Percentiles rank a stretch among this genome's conserved stretches.
phyloP scores from a whole-genome alignment of 2,329 filamentous ascomycete species.

The Sporothrix inflata region DNA sequence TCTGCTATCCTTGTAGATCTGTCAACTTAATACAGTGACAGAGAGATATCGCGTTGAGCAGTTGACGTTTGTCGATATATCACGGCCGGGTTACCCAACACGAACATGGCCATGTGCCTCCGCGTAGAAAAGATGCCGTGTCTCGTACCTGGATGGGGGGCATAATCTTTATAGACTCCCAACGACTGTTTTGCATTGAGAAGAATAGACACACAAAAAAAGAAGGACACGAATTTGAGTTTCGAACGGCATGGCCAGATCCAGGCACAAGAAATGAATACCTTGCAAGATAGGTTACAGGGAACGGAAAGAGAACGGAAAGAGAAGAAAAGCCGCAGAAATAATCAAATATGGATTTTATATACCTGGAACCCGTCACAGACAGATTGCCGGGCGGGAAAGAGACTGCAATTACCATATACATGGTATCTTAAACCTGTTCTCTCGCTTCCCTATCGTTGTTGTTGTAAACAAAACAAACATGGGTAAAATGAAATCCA shows the following conservation, averaged over 20 bases:
- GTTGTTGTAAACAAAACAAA: constrained; percentile 1
- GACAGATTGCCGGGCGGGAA: constrained; percentile 20
- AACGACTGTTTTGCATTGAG: too few species aligned
- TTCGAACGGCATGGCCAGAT: neutral
- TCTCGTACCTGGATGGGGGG: neutral
- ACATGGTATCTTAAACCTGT: neutral
- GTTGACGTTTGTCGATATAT: neutral
- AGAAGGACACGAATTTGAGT: neutral
- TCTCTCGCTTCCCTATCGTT: neutral
- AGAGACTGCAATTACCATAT: neutral
- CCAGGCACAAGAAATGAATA: neutral
- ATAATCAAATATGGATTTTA: neutral
- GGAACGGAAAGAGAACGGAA: neutral
- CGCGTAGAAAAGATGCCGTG: neutral
- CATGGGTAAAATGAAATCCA: neutral
- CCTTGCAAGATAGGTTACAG: neutral
- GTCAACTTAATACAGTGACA: neutral
- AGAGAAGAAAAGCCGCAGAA: neutral
- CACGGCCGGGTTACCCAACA: neutral
- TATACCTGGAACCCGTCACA: constrained; percentile 26
- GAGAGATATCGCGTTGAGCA: neutral
- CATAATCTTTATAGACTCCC: neutral
- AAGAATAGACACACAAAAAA: neutral
- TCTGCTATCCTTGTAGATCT: neutral
- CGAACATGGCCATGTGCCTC: neutral